Percentiles rank a stretch among this genome's conserved stretches.
Evolutionary conservation across 768 basidiomycete genomes (phyloP).

Genomic region (Epithele typhae): DNA sequence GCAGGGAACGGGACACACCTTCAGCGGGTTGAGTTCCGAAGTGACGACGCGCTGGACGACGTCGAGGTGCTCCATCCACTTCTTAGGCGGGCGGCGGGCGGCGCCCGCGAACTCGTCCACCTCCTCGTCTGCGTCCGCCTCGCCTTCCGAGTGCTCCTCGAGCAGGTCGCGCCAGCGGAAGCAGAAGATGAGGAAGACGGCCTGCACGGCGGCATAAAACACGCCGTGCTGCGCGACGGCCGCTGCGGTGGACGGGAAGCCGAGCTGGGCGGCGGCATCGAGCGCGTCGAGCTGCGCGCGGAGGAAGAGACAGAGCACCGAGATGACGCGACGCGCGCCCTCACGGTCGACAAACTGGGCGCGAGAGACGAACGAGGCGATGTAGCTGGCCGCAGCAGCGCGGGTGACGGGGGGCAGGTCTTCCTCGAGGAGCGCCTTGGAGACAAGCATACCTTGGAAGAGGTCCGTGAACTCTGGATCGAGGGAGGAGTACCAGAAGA

Average conservation of each 20-base stretch:
- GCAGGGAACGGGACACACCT: slow-evolving; percentile 45
- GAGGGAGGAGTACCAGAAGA: slow-evolving; percentile 94
- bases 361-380: slow-evolving; percentile 87
- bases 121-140: slow-evolving; percentile 37
- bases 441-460: slow-evolving; percentile 93
- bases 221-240: slow-evolving; percentile 50
- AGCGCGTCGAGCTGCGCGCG: slow-evolving; percentile 71
- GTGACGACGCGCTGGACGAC: slow-evolving; percentile 76
- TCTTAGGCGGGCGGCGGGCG: slow-evolving; percentile 34
- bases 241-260: slow-evolving; percentile 25
- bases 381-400: slow-evolving; percentile 90
- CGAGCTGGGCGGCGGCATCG: slow-evolving; percentile 43
- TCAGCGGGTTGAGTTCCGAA: slow-evolving; percentile 85
- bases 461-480: slow-evolving; percentile 86
- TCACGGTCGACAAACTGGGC: slow-evolving; percentile 81
- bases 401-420: slow-evolving; percentile 70
- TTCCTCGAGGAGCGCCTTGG: slow-evolving; percentile 68
- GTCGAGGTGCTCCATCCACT: slow-evolving; percentile 83
- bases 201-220: slow-evolving; percentile 90
- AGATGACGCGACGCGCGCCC: slow-evolving; percentile 66
- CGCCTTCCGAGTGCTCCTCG: slow-evolving; percentile 35
- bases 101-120: slow-evolving; percentile 33
- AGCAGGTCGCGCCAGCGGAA: slow-evolving; percentile 92
- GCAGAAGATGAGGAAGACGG: slow-evolving; percentile 95
- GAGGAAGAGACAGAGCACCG: slow-evolving; percentile 84